Base-by-base conservation (phyloP, 1,284 basidiomycete species). In the Boletellus sp. region DNA sequence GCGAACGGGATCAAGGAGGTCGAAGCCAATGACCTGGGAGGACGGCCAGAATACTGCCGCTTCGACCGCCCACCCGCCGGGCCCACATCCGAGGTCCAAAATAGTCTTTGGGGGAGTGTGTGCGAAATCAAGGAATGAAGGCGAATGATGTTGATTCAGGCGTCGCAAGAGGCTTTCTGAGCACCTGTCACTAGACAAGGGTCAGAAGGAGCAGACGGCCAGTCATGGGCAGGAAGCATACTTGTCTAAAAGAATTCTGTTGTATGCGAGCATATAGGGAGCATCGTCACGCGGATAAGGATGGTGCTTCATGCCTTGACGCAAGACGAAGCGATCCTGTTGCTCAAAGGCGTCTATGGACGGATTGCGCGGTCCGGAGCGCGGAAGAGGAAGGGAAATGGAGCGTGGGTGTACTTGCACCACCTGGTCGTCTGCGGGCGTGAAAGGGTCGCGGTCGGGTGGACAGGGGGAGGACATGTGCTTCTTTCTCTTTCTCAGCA, bases 11-110 rank as follows among this genome's bases (percentile, higher is more conserved):
- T 84, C 74, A 13, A 86, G 70, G 27, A 88, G 62, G 57, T 88
- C 84, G 30, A 87, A 71, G 1, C 80, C 85, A 14, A 76, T 78
- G 42, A 88, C 72, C 19, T 71, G 70, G 14, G 78, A 67, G 27
- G 69, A 61, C 27, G 70, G 73, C 86, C 86, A 89, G n/a, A 67
- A 56, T 16, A 59, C 67, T 8, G 83, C 77, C 3, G 84, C 80
- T 35, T 79, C 70, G 0, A 78, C 53, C 2, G 79, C 69, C 86
- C 86, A 89, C 34, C 73, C 57, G 1, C 85, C 85, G 43, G 74
- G 58, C 5, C 86, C 86, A 63, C 84, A 87, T 6, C 86, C 86
- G 14, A 89, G 66, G 56, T 88, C 86, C 9, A 89, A 73, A 22
- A 83, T 78, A n/a, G 68, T 66, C 2, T 61, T 53, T 1, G 84